Conservation (phyloP, 306 rosid genomes). For the Quercus wislizeni region DNA sequence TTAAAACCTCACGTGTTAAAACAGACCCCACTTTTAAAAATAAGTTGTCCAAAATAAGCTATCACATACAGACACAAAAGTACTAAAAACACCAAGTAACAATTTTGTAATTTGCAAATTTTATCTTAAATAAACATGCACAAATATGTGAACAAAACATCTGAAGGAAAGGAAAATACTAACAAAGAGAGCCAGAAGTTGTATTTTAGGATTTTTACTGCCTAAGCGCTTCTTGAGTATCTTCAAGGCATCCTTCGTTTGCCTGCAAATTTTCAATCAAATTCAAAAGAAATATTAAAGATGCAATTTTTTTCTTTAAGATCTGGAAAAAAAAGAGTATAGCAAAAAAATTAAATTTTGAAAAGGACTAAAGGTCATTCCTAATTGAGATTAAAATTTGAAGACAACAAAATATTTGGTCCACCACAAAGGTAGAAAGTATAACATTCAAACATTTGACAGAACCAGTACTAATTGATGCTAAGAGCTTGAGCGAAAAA, state of each 20-base stretch:
- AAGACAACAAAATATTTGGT: slow-evolving; percentile 9
- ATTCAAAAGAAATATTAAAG: slow-evolving; percentile 18
- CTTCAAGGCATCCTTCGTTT: slow-evolving; percentile 95
- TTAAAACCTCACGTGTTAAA: too few relatives aligned
- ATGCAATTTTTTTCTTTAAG: slow-evolving; percentile 5
- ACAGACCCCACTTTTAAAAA: too few relatives aligned
- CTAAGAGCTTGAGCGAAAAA: background rate
- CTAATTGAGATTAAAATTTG: slow-evolving; percentile 24
- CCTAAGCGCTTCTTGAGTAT: slow-evolving; percentile 79
- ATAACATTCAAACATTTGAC: background rate
- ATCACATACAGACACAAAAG: too few relatives aligned
- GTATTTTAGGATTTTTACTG: slow-evolving; percentile 76
- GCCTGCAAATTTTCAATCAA: slow-evolving; percentile 57
- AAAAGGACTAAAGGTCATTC: background rate
- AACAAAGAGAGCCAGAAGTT: slow-evolving; percentile 91
- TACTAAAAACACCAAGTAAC: background rate
- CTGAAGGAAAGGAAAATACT: slow-evolving; percentile 35
- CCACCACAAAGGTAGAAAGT: background rate
- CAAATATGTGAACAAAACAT: slow-evolving; percentile 11
- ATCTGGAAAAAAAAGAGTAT: background rate
- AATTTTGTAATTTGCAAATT: background rate
- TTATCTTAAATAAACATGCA: background rate
- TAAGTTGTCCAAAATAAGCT: too few relatives aligned
- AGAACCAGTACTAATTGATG: background rate
- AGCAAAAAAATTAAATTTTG: slow-evolving; percentile 2